Base-by-base conservation (phyloP, 1,139 yeast species). In the Yamadazyma kanchanaburiensis region DNA sequence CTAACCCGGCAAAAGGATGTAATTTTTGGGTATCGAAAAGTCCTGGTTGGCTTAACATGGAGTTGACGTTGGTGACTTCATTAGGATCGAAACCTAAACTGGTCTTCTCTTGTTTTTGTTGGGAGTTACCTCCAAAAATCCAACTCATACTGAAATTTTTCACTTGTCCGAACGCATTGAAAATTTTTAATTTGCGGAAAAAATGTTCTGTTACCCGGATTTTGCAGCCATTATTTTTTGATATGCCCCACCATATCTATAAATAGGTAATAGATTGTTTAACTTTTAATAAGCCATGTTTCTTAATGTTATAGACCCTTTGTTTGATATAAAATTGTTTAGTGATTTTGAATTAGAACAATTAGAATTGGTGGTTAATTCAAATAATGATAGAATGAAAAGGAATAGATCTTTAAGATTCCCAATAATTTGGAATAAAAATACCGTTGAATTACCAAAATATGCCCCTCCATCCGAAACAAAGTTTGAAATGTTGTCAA, bases 1-100 rank as follows among this genome's bases (percentile, higher is more conserved):
- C 89, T 45, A 91, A 74, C 9, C 96, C 96, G 2, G 97, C 97
- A 51, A 91, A 71, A 26, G 97, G 98, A 57, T 91, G 98, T 51
- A 91, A 71, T 55, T 73, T 73, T 32, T 85, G 61, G 15, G 88
- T 70, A 52, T 87, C 95, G 41, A 84, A 67, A 15, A 70, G 71
- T 27, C 79, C 79, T 14, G 81, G 84, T 10, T 75, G 63, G 34
- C 71, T 67, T 50, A 79, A 70, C 51, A 77, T 76, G 37, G 68
- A 64, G 31, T 81, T 71, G 22, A 82, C 85, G 52, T 80, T 85
- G 15, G 77, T 56, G 23, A 80, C 78, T 41, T 78, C 72, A 22
- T 72, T 57, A 25, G 88, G 83, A 54, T 82, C 91, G 52, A 82
- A 80, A 8, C 85, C 85, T 27, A 77, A 64, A 21, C 60, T 61